Evolutionary conservation across 306 rosid genomes (phyloP), one percentile per base, ranked within the genome.

Genomic region (Quillaja saponaria): DNA sequence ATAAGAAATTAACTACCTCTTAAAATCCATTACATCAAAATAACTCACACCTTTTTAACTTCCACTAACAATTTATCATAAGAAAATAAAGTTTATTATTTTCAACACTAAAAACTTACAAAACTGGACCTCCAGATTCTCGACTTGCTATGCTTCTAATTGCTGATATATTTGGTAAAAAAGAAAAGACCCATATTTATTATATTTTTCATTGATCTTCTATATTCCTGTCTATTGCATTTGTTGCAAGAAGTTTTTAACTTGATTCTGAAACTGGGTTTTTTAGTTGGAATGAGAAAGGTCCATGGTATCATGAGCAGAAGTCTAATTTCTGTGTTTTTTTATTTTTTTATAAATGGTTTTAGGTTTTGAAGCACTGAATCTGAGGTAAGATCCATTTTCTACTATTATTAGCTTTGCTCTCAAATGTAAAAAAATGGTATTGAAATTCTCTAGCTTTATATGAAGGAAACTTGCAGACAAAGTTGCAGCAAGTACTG

Each of bases 281-380:
- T 46, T 4, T 12, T 63, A 10, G 16, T 35, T 63, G 57, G 28
- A 16, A 40, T 7, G 16, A 9, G 14, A 50, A 62, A 20, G n/a
- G n/a, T n/a, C n/a, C n/a, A n/a, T n/a, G n/a, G n/a, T n/a, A n/a
- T n/a, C n/a, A n/a, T n/a, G n/a, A n/a, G n/a, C n/a, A n/a, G n/a
- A n/a, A n/a, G n/a, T n/a, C n/a, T n/a, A n/a, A n/a, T n/a, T n/a
- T n/a, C n/a, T 63, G 54, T 46, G 25, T 61, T 19, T 14, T 9
- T 42, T 4, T 9, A 1, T 60, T 42, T 38, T 71, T 68, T 19
- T 66, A 31, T 15, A 31, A 50, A 62, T 40, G 28, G 41, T 67
- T 81, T 38, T 77, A 84, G 90, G 90, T 34, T 87, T 69, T 61
- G 95, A 81, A 46, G 79, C 86, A 34, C 90, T 86, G 13, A 82